Evolutionary conservation across 2,329 filamentous ascomycete species (phyloP).

Genomic region (Exophiala calicioides): DNA sequence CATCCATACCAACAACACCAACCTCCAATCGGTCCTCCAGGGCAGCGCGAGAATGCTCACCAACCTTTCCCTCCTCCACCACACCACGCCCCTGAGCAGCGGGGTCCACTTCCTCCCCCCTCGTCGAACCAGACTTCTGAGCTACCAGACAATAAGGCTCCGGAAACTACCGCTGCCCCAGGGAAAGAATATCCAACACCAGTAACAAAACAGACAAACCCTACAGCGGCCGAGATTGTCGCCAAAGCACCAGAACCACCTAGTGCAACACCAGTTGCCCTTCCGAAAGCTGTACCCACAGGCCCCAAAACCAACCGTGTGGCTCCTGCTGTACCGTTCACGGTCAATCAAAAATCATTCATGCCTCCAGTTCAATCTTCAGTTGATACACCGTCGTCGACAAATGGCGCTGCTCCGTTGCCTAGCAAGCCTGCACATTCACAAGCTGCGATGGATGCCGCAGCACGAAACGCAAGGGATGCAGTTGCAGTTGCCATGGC

Average conservation of each 20-base stretch:
- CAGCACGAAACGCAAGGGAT: constrained; percentile 51
- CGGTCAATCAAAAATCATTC: constrained; percentile 38
- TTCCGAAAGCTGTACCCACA: constrained; percentile 25
- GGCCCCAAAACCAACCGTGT: constrained; percentile 46
- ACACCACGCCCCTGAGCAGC: constrained; percentile 31
- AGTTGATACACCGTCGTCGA: constrained; percentile 36
- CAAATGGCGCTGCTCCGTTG: constrained; percentile 34
- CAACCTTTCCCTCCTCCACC: constrained; percentile 36
- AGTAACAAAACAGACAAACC: constrained; percentile 27
- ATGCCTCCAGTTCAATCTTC: constrained; percentile 38
- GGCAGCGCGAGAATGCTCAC: constrained; percentile 40
- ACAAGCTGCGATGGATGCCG: constrained; percentile 46
- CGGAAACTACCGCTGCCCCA: constrained; percentile 37
- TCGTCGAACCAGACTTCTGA: constrained; percentile 44
- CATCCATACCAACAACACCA: constrained; percentile 50
- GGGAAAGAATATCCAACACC: constrained; percentile 30
- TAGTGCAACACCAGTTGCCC: constrained; percentile 14
- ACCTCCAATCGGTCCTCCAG: constrained; percentile 59
- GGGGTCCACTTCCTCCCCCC: constrained; percentile 31
- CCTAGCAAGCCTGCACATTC: constrained; percentile 28
- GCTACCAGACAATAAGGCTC: constrained; percentile 44
- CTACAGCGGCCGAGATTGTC: constrained; percentile 30
- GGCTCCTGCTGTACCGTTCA: constrained; percentile 48
- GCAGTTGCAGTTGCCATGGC: constrained; percentile 55
- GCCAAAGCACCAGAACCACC: constrained; percentile 24